Conservation (phyloP, 148 eudicot genomes). For the Dianthus caryophyllus region DNA sequence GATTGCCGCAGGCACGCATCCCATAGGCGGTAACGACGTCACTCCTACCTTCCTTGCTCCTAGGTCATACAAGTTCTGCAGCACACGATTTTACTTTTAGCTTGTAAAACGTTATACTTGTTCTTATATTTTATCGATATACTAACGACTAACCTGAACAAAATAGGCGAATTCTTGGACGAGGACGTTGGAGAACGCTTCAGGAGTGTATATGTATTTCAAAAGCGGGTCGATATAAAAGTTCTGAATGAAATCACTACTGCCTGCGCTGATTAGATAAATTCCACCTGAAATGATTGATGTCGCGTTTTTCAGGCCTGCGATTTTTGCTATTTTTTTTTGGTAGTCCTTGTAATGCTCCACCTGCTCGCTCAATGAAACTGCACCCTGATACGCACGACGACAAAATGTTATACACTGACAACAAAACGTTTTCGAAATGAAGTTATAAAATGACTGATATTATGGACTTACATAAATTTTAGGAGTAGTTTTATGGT, state of each 20-base stretch:
- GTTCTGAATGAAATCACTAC: slow-evolving; percentile 68
- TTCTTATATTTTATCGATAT: too few relatives aligned
- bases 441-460: background rate
- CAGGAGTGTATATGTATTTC: slow-evolving; percentile 40
- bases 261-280: slow-evolving; percentile 50
- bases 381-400: slow-evolving; percentile 27
- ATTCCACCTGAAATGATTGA: slow-evolving; percentile 39
- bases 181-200: slow-evolving; percentile 48
- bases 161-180: slow-evolving; percentile 35
- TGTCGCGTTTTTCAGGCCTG: slow-evolving; percentile 48
- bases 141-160: slow-evolving; percentile 32
- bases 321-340: slow-evolving; percentile 31
- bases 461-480: slow-evolving; percentile 46
- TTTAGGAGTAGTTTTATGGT: slow-evolving; percentile 52
- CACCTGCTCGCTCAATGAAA: slow-evolving; percentile 48
- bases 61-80: slow-evolving; percentile 47
- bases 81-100: background rate
- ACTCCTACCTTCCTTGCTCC: slow-evolving; percentile 69
- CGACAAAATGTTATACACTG: background rate
- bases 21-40: slow-evolving; percentile 54
- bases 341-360: slow-evolving; percentile 49
- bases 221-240: slow-evolving; percentile 63
- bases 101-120: background rate
- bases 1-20: slow-evolving; percentile 66
- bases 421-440: too few relatives aligned